Base-by-base conservation (phyloP, 805 yeast species). In the Metschnikowia cerradonensis region DNA sequence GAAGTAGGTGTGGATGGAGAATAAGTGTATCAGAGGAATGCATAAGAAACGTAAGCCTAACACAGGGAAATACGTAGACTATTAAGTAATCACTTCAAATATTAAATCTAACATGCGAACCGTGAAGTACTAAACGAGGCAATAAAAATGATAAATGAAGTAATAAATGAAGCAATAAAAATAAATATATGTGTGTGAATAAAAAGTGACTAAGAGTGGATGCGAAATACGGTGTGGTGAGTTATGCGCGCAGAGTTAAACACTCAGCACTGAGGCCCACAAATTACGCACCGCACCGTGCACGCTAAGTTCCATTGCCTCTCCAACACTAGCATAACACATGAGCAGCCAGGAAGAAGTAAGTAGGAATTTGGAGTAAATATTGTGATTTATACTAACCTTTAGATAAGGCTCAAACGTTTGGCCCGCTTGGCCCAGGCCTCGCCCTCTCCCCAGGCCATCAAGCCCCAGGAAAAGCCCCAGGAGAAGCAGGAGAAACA, bases 341-440 rank as follows among this genome's bases (percentile, higher is more conserved):
- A 58, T 58, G 61, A 54, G 57, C 45, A 52, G 41, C 33, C 54
- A 52, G 15, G 58, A 58, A 52, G 59, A 58, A 31, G 61, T 58
- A 58, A 42, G 61, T 58, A 15, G 8, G 3, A 4, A 2, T 6
- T 13, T 8, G 15, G 10, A 15, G 11, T 15, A n/a, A 10, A 30
- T 14, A 15, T 3, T 26, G 30, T 26, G 6, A 10, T 14, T 31
- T 1, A 5, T 35, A 46, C 56, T 53, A 53, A 53, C 52, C 14
- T 31, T 46, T 52, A 75, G 78, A 78, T 78, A 26, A 67, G 82
- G 51, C 77, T 77, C 47, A 78, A 77, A 55, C 64, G 87, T 41
- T 66, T 82, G 55, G 87, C 86, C 4, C 73, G 72, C 52, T 68
- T 82, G 50, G 73, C 59, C 19, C 56, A 52, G 45, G n/a, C 33